Evolutionary conservation across 345 rosid genomes (phyloP).

Genomic region (Adansonia digitata): DNA sequence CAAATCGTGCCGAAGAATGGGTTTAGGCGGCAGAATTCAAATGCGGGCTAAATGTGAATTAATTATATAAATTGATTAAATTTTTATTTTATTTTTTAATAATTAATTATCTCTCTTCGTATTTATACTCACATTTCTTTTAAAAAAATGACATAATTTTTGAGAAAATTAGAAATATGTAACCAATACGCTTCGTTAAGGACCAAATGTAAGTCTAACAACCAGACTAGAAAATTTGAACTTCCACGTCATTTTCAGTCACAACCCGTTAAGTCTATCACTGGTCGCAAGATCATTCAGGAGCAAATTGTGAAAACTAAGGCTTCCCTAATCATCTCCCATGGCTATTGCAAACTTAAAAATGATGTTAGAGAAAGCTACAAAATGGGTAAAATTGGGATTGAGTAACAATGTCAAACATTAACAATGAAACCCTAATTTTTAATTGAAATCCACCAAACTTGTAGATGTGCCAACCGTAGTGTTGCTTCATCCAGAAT

Average conservation of each 20-base stretch:
- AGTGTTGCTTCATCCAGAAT: conserved; percentile 42
- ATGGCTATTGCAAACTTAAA: not conserved
- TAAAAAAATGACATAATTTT: no score
- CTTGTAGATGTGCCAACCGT: conserved; percentile 36
- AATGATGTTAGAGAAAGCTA: not conserved
- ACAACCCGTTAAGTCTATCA: not conserved
- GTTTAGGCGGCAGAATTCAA: no score
- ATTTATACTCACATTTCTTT: no score
- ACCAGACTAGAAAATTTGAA: not conserved
- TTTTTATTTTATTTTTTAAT: no score
- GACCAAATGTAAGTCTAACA: no score
- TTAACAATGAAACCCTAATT: not conserved
- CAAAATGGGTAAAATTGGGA: not conserved
- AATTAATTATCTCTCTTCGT: no score
- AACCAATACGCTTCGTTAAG: no score
- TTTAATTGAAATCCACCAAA: conserved; percentile 30
- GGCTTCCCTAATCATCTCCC: conserved; percentile 2
- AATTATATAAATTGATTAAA: no score
- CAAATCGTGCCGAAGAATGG: no score
- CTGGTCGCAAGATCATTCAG: not conserved
- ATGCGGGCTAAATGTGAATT: no score
- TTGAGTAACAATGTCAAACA: not conserved
- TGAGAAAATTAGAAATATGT: no score
- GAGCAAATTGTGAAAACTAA: not conserved
- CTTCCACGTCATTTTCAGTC: not conserved